Conservation (phyloP, 495 filamentous ascomycete species). For the Neurospora africana region DNA sequence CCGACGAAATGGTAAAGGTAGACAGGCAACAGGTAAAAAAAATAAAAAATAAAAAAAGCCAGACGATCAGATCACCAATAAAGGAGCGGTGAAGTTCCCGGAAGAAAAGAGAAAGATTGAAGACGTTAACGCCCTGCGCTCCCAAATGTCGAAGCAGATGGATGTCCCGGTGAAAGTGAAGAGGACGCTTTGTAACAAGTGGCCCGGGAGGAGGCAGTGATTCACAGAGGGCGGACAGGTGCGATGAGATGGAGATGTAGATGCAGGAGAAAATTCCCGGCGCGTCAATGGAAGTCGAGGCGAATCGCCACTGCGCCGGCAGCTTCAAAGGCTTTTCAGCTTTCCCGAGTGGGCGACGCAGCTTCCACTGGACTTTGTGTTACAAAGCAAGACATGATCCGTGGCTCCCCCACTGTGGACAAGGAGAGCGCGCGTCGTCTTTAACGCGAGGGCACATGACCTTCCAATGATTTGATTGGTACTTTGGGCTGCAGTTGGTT, state of each 20-base stretch:
- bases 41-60: neutral
- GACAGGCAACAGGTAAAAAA: neutral
- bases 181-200: neutral
- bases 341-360: neutral
- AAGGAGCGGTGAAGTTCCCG: neutral
- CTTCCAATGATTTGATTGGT: slow-evolving; percentile 4
- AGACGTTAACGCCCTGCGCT: neutral
- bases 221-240: neutral
- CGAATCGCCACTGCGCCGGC: neutral
- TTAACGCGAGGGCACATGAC: slow-evolving; percentile 21
- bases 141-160: neutral
- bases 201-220: neutral
- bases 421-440: slow-evolving; percentile 9
- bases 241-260: neutral
- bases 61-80: neutral
- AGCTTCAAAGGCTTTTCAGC: neutral
- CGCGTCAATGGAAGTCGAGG: neutral
- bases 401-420: neutral
- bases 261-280: neutral
- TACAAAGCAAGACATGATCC: neutral
- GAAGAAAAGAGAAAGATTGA: neutral
- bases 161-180: neutral
- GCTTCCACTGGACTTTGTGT: neutral
- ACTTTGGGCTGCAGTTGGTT: neutral
- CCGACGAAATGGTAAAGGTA: neutral